Evolutionary conservation across 1,284 basidiomycete species (phyloP).

Genomic region (Entoloma clypeatum): DNA sequence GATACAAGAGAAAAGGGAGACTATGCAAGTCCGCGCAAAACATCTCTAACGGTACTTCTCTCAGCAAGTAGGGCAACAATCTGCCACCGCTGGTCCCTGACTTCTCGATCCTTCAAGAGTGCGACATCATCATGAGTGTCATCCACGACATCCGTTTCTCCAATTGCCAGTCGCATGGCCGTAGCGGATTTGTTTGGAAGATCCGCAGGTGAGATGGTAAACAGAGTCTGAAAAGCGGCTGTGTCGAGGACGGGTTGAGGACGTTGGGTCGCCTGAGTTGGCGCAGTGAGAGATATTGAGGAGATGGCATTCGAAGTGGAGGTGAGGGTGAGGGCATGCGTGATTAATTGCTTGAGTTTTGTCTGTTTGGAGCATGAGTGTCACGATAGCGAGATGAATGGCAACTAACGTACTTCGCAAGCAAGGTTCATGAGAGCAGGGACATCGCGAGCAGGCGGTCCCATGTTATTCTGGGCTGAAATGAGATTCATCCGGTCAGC

Average conservation of each 20-base stretch:
- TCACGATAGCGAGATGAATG: constrained; percentile 1
- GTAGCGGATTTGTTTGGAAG: constrained; percentile 73
- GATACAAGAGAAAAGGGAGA: background rate
- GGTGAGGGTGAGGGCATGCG: constrained; percentile 71
- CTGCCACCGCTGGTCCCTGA: constrained; percentile 68
- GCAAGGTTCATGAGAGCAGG: constrained; percentile 70
- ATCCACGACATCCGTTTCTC: constrained; percentile 46
- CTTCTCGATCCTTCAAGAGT: constrained; percentile 59
- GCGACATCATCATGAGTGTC: constrained; percentile 51
- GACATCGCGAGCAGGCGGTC: constrained; percentile 56
- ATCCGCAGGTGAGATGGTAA: constrained; percentile 72
- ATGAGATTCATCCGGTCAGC: constrained; percentile 76
- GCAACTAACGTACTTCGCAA: constrained; percentile 53
- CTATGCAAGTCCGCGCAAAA: constrained; percentile 33
- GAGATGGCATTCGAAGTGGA: constrained; percentile 71
- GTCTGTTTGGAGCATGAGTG: constrained; percentile 40
- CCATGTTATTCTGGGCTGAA: constrained; percentile 70
- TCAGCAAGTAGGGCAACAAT: constrained; percentile 70
- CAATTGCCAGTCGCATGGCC: constrained; percentile 62
- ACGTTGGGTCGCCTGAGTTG: constrained; percentile 37
- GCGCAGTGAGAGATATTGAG: constrained; percentile 65
- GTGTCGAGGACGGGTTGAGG: constrained; percentile 51
- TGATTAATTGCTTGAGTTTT: constrained; percentile 78
- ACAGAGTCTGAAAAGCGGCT: constrained; percentile 69
- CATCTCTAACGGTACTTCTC: constrained; percentile 68